Percentiles rank a stretch among this genome's conserved stretches.
These are phyloP conservation scores for Cytospora leucostoma DNA, from an alignment of 2,329 filamentous ascomycete species.

Conservation along the genomic window DNA sequence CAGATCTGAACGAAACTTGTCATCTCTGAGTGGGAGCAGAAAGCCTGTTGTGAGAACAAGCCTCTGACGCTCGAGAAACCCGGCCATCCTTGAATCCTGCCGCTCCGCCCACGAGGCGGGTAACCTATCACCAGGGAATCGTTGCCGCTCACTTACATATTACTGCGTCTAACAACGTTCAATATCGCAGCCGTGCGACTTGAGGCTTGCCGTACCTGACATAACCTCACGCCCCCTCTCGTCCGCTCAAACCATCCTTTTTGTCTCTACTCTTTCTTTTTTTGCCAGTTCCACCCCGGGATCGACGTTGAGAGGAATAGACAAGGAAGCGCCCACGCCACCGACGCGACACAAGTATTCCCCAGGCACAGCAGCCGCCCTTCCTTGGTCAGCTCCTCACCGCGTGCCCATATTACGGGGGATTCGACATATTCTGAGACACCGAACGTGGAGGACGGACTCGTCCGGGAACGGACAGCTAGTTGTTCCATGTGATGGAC, in stretches of 20 bases:
- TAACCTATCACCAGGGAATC: constrained; percentile 30
- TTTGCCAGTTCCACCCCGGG: constrained; percentile 4
- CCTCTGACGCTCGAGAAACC: constrained; percentile 36
- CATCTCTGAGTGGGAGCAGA: constrained; percentile 14
- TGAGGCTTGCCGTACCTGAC: constrained; percentile 25
- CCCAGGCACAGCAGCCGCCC: constrained; percentile 26
- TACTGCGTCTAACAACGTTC: constrained; percentile 35
- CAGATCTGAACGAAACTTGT: constrained; percentile 20
- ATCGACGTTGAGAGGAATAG: constrained; percentile 12
- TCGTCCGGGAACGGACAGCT: constrained; percentile 42
- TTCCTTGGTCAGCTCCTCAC: constrained; percentile 28
- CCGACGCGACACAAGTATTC: constrained; percentile 25
- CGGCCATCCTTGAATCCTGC: constrained; percentile 30
- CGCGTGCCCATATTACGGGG: constrained; percentile 22
- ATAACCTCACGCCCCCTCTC: constrained; percentile 21
- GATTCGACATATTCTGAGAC: constrained; percentile 29
- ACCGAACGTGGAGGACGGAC: constrained; percentile 34
- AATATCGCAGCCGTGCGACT: constrained; percentile 28
- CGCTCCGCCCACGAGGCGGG: constrained; percentile 32
- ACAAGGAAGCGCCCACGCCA: constrained; percentile 16
- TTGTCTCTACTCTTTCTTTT: constrained; percentile 24
- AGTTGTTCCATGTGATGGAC: constrained; percentile 46
- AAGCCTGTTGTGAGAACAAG: constrained; percentile 39
- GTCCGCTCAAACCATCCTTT: constrained; percentile 19
- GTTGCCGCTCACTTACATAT: constrained; percentile 39